Percentiles rank a stretch among this genome's conserved stretches.
Evolutionary conservation across 202 grass and related monocot species (phyloP).

Genomic region (Dendrocalamus latiflorus): DNA sequence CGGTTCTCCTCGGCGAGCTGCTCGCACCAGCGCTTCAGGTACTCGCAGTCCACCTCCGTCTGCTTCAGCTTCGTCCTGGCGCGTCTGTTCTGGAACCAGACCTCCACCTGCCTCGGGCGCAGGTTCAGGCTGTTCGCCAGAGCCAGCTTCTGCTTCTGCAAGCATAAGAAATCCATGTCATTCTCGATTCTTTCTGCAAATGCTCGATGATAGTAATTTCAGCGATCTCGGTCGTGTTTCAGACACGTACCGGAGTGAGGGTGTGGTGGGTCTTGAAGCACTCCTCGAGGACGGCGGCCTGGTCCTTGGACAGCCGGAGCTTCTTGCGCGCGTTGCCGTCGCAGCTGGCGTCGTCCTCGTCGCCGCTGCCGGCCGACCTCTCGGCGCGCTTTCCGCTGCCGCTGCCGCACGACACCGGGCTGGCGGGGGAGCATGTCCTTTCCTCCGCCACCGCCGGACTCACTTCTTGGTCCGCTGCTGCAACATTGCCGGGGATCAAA

Average conservation of each 20-base stretch:
- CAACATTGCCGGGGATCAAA: slow-evolving; percentile 14
- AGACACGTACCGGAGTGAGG: slow-evolving; percentile 50
- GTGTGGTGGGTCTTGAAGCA: slow-evolving; percentile 81
- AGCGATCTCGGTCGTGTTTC: background rate
- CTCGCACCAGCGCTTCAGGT: slow-evolving; percentile 75
- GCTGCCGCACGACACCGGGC: slow-evolving; percentile 57
- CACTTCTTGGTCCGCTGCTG: slow-evolving; percentile 4
- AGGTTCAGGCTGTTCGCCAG: slow-evolving; percentile 55
- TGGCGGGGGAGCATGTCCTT: slow-evolving; percentile 35
- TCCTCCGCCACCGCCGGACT: slow-evolving; percentile 22
- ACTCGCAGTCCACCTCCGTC: slow-evolving; percentile 74
- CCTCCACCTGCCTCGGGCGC: slow-evolving; percentile 69
- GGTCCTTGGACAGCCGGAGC: slow-evolving; percentile 78
- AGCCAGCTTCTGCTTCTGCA: slow-evolving; percentile 68
- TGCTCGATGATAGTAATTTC: background rate
- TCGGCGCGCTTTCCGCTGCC: slow-evolving; percentile 47
- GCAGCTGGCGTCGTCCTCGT: slow-evolving; percentile 49
- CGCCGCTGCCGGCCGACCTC: slow-evolving; percentile 50
- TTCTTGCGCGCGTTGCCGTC: slow-evolving; percentile 62
- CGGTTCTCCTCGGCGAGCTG: slow-evolving; percentile 67
- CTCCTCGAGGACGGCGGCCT: slow-evolving; percentile 75
- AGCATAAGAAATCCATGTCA: background rate
- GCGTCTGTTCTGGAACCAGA: slow-evolving; percentile 85
- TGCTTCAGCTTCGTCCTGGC: slow-evolving; percentile 80
- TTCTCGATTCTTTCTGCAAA: background rate